A percentile compares a stretch with the other conserved stretches of the same genome.
These are phyloP conservation scores for Combretum micranthum DNA, from an alignment of 345 rosid species.

Conservation along the genomic window DNA sequence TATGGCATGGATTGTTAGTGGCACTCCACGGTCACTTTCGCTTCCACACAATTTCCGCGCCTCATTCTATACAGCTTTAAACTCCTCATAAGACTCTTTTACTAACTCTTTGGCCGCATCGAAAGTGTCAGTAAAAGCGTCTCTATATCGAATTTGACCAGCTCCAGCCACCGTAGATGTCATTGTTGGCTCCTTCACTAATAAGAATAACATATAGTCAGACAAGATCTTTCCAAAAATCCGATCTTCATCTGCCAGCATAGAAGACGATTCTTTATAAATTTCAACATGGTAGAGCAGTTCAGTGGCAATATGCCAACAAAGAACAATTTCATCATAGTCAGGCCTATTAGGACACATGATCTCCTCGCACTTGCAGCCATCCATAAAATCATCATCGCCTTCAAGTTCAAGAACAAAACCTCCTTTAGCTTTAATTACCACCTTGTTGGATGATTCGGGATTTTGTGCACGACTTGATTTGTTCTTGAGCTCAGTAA, in stretches of 20 bases:
- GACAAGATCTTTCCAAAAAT: conserved; percentile 2
- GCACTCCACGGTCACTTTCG: too few species aligned
- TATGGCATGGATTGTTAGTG: too few species aligned
- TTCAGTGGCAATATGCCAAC: conserved; percentile 49
- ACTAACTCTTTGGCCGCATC: too few species aligned
- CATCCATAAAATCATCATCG: neutral
- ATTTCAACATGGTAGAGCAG: conserved; percentile 17
- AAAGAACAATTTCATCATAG: conserved; percentile 38
- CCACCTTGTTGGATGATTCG: conserved; percentile 33
- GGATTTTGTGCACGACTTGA: conserved; percentile 25
- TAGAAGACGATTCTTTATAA: neutral
- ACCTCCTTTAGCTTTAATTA: conserved; percentile 46
- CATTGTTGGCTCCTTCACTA: conserved; percentile 2
- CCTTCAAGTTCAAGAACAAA: conserved; percentile 33
- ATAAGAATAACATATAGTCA: conserved; percentile 1
- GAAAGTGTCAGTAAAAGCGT: neutral
- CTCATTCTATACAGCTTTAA: too few species aligned
- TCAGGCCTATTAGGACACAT: conserved; percentile 22
- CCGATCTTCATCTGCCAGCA: neutral
- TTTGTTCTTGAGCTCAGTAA: conserved; percentile 26
- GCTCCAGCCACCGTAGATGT: conserved; percentile 2
- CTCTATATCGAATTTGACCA: conserved; percentile 1
- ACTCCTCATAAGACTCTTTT: too few species aligned
- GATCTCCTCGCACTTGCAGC: conserved; percentile 4
- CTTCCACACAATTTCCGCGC: too few species aligned